Percentiles rank a stretch among this genome's conserved stretches.
phyloP scores from a whole-genome alignment of 2,329 filamentous ascomycete genomes.

The Aureobasidium vineae region DNA sequence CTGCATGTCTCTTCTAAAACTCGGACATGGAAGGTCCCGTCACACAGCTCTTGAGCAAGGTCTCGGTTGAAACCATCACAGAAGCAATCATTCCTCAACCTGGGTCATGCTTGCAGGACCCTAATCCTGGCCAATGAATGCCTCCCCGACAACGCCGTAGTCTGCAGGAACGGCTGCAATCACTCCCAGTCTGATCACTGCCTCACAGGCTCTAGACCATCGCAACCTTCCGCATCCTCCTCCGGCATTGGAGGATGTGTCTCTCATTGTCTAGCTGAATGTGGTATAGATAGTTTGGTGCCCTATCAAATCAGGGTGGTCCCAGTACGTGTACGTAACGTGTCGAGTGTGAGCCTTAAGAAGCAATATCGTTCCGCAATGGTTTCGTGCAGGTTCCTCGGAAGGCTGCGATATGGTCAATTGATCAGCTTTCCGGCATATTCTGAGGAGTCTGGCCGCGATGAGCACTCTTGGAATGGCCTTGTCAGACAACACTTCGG shows the following conservation, averaged over 20 bases:
- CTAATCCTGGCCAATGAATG: neutral
- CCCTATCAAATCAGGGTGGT: neutral
- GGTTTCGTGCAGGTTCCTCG: neutral
- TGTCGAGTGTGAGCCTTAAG: neutral
- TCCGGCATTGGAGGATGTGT: neutral
- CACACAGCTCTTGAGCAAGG: neutral
- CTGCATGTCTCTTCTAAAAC: neutral
- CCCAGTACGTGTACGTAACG: neutral
- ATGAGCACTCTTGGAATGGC: neutral
- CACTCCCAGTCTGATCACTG: neutral
- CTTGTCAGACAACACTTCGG: neutral
- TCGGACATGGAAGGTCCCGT: neutral
- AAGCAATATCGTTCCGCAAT: neutral
- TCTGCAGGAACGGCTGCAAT: neutral
- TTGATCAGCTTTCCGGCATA: neutral
- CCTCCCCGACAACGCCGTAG: neutral
- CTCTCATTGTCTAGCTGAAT: neutral
- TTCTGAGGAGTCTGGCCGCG: neutral
- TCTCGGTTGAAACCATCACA: neutral
- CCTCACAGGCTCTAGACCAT: neutral
- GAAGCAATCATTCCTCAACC: neutral
- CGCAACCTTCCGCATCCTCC: slow-evolving; percentile 3
- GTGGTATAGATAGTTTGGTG: neutral
- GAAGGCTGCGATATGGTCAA: neutral
- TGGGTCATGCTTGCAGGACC: neutral